These are phyloP conservation scores for Trametes versicolor DNA, from an alignment of 1,284 basidiomycete genomes.

Conservation along the genomic window DNA sequence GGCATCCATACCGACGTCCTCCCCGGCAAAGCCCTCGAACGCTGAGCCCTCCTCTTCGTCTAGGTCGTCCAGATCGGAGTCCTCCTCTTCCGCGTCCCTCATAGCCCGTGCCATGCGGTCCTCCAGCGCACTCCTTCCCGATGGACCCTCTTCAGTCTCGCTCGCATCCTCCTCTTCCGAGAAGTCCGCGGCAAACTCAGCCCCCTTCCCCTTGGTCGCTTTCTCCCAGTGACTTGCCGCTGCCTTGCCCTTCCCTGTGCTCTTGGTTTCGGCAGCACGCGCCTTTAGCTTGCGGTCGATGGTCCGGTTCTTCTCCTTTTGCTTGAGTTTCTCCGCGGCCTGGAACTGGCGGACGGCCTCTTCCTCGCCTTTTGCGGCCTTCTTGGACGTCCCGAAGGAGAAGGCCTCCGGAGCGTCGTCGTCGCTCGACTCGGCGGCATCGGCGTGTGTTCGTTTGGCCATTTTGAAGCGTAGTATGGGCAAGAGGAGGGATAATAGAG, in stretches of 20 bases:
- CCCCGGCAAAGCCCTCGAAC: conserved; percentile 10
- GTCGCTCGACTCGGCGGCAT: conserved; percentile 28
- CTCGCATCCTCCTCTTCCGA: conserved; percentile 22
- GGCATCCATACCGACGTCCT: conserved; percentile 11
- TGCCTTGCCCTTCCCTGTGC: conserved; percentile 27
- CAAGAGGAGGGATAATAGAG: neutral
- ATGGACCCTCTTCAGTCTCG: conserved; percentile 21
- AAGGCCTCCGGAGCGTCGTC: conserved; percentile 46
- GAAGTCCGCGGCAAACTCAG: conserved; percentile 4
- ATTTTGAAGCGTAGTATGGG: neutral
- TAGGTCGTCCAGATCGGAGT: conserved; percentile 10
- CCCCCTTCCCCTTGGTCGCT: conserved; percentile 19
- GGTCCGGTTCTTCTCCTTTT: conserved; percentile 44
- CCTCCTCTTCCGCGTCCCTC: conserved; percentile 45
- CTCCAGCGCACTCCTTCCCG: conserved; percentile 35
- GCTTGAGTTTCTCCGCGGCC: conserved; percentile 41
- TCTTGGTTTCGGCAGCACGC: conserved; percentile 35
- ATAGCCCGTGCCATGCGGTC: conserved; percentile 47
- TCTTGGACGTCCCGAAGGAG: conserved; percentile 44
- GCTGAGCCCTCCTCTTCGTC: conserved; percentile 17
- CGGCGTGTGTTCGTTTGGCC: conserved; percentile 8
- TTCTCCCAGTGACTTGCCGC: conserved; percentile 28
- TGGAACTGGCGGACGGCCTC: conserved; percentile 39
- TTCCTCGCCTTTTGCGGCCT: conserved; percentile 39
- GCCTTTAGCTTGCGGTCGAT: conserved; percentile 44